Evolutionary conservation across 768 basidiomycete species (phyloP), one percentile per base, ranked within the genome.

Genomic region (Filobasidium wieringae): DNA sequence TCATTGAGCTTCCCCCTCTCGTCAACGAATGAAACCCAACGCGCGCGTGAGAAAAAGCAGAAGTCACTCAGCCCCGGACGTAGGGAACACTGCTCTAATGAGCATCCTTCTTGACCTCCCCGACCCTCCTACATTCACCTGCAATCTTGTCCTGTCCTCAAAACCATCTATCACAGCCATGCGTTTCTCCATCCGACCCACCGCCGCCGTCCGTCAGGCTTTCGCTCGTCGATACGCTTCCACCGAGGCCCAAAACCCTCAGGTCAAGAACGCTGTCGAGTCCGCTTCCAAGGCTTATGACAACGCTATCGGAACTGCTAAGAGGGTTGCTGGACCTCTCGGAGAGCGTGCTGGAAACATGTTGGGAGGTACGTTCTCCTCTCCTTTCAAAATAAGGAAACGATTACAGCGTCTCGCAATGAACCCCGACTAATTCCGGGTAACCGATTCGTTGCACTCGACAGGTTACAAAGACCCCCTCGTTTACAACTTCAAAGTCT

Each of bases 401-500:
- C 22, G 5, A 15, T 12, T n/a, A 26, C 34, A 4, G 4, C 37
- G n/a, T 14, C 27, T 31, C 51, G n/a, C 32, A 12, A 52, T 30
- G 9, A 34, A 49, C 19, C 39, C 2, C 33, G 17, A 14, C 32
- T 40, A 19, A 6, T 26, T 40, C 30, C 22, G 30, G 14, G 40
- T 39, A 26, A 53, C 8, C 19, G 1, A 12, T n/a, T 37, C 17
- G 7, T 19, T 33, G 15, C 30, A n/a, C 19, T 51, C 27, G 47
- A 17, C 57, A 72, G 72, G 64, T 56, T 66, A 68, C 64, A 58
- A 63, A 36, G 63, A 66, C 53, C 66, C 66, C 41, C 12, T 73
- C 62, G 63, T 70, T 24, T 72, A 66, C 66, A 70, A 70, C 66
- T 65, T 64, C 63, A 70, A 74, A 61, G 68, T 72, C 54, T 63